These are phyloP conservation scores for Rhynchosporium secalis DNA, from an alignment of 2,329 filamentous ascomycete species.

Conservation along the genomic window DNA sequence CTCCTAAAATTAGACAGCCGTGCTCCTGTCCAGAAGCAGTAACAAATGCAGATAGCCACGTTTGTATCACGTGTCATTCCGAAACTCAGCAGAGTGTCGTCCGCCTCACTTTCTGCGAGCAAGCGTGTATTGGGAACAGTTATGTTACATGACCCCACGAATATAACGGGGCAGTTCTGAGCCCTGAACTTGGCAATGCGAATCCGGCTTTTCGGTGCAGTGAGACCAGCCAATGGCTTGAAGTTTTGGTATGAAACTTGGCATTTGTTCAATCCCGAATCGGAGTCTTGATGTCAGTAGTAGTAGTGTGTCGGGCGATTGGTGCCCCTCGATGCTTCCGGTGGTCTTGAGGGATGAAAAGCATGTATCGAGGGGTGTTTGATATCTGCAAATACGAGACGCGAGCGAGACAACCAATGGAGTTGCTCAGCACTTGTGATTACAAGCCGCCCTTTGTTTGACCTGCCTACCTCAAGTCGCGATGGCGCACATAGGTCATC, in stretches of 20 bases:
- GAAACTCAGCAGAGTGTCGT: constrained; percentile 9
- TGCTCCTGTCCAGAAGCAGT: too few species aligned
- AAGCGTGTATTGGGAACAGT: constrained; percentile 1
- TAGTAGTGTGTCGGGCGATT: neutral
- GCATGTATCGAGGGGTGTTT: constrained; percentile 17
- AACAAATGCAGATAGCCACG: constrained; percentile 9
- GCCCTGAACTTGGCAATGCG: neutral
- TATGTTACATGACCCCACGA: constrained; percentile 17
- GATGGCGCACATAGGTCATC: neutral
- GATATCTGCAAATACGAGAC: constrained; percentile 28
- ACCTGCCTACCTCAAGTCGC: neutral
- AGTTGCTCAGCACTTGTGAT: neutral
- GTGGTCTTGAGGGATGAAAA: constrained; percentile 10
- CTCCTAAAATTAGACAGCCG: neutral
- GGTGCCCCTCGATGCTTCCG: constrained; percentile 16
- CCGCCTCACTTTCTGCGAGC: constrained; percentile 24
- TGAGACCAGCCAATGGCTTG: constrained; percentile 9
- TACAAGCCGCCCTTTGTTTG: neutral
- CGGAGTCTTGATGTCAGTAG: neutral
- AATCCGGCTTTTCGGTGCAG: neutral
- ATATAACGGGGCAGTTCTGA: constrained; percentile 3
- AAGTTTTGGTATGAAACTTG: too few species aligned
- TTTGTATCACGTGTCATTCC: constrained; percentile 8
- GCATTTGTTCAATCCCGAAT: neutral
- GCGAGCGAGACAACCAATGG: neutral